Base-by-base conservation (phyloP, 129 eudicot species). In the Smallanthus sonchifolius region DNA sequence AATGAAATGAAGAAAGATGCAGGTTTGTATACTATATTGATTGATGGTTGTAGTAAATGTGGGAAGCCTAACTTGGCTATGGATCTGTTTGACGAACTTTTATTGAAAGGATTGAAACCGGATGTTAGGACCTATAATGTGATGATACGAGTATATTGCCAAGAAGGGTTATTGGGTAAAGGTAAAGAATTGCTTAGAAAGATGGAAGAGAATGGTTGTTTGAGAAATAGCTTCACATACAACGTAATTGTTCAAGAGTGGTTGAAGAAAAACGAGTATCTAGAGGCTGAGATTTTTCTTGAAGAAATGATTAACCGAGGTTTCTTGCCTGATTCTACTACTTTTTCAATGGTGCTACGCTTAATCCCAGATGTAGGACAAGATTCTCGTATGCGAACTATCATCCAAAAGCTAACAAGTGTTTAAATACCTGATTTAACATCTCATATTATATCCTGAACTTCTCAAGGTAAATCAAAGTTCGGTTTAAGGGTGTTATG, bases 1-100 rank as follows among this genome's bases (percentile, higher is more conserved):
- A 37, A 43, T 56, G 76, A 75, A 9, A 2, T 57, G 37, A 36
- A 16, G 19, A 56, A 38, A 20, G 30, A 80, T 20, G 13, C 15
- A 34, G 28, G 20, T 14, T 39, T 65, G 64, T 74, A 74, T 69
- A 47, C 11, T 62, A 67, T 68, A 16, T 38, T 75, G 57, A 81
- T 81, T 32, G 9, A 75, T 81, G 84, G 76, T 69, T 75, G 70
- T 43, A 49, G 73, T 9, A 81, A 51, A 65, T 44, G 68, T 40
- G 84, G 84, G 73, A 61, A 75, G 30, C 34, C 16, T 40, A 37
- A 45, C 20, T 10, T 57, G 63, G 80, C 80, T 1, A 56, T 38
- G 52, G 66, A 67, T 57, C 38, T 81, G 40, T 76, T 70, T 51
- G 65, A 51, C 4, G 63, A 65, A 38, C 68, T 70, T 15, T n/a